phyloP scores from a whole-genome alignment of 805 yeast genomes.

The Ogataea thermomethanolica region DNA sequence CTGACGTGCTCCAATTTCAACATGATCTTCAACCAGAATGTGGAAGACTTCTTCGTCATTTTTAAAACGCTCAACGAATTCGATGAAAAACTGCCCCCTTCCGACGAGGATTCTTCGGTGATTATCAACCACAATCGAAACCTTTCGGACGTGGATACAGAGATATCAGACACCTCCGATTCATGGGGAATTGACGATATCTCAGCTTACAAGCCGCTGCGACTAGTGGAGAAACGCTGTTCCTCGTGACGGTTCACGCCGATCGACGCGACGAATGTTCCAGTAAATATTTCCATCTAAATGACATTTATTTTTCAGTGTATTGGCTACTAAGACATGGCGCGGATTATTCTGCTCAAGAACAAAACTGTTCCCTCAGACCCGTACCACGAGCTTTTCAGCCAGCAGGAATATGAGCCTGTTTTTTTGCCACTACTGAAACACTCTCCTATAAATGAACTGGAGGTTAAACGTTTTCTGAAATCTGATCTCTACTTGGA shows the following conservation, averaged over 20 bases:
- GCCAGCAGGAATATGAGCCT: conserved; percentile 37
- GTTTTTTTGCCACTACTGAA: conserved; percentile 70
- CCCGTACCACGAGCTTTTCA: conserved; percentile 52
- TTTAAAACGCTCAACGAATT: conserved; percentile 26
- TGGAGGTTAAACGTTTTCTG: conserved; percentile 43
- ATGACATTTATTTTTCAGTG: conserved; percentile 3
- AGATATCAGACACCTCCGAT: conserved; percentile 8
- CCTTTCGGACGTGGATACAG: conserved; percentile 12
- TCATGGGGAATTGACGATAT: conserved; percentile 14
- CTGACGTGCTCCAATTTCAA: conserved; percentile 23
- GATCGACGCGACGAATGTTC: conserved; percentile 5
- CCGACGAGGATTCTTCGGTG: conserved; percentile 5
- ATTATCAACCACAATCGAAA: conserved; percentile 9
- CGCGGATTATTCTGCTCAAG: conserved; percentile 55
- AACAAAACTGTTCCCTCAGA: conserved; percentile 69
- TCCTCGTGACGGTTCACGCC: conserved; percentile 2
- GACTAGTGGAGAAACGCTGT: conserved; percentile 18
- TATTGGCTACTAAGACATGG: conserved; percentile 9
- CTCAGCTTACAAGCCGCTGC: conserved; percentile 16
- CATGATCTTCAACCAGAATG: conserved; percentile 22
- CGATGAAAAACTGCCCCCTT: conserved; percentile 9
- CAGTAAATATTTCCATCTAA: conserved; percentile 1
- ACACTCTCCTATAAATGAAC: conserved; percentile 55
- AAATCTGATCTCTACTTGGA: conserved; percentile 39
- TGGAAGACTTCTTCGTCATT: conserved; percentile 28